Percentiles rank a stretch among this genome's conserved stretches.
Conservation (phyloP, 1,284 basidiomycete species). For the Pisolithus thermaeus region DNA sequence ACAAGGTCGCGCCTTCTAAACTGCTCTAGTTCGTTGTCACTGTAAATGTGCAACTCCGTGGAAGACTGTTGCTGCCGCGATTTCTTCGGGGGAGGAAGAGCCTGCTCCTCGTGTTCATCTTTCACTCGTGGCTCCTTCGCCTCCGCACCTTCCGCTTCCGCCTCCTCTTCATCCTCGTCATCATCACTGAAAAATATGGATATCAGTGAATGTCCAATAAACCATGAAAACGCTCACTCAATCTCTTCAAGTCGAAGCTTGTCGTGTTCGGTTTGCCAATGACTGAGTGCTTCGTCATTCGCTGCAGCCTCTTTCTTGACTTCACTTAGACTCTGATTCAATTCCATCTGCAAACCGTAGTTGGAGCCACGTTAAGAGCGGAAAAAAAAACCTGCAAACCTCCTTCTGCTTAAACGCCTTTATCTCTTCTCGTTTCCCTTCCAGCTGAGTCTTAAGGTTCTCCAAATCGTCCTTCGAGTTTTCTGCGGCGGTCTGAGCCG, state of each 20-base stretch:
- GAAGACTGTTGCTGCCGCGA: conserved; percentile 30
- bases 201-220: not conserved
- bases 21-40: conserved; percentile 69
- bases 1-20: conserved; percentile 72
- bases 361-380: conserved; percentile 2
- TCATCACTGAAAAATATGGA: conserved; percentile 34
- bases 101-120: conserved; percentile 30
- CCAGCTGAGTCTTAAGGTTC: conserved; percentile 71
- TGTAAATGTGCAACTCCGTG: conserved; percentile 68
- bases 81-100: conserved; percentile 16
- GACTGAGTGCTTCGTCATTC: conserved; percentile 56
- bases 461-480: conserved; percentile 78
- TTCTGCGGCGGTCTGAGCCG: conserved; percentile 66
- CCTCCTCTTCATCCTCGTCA: conserved; percentile 39
- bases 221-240: conserved; percentile 54
- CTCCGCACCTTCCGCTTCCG: conserved; percentile 17
- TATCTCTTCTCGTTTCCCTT: conserved; percentile 74
- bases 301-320: conserved; percentile 59
- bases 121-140: conserved; percentile 32
- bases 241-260: conserved; percentile 78
- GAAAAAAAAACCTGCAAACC: conserved; percentile 39
- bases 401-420: conserved; percentile 82
- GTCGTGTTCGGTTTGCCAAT: conserved; percentile 72
- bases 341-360: conserved; percentile 54
- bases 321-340: conserved; percentile 72